Conservation (phyloP, 2,329 filamentous ascomycete species). For the Calonectria hawksworthii region DNA sequence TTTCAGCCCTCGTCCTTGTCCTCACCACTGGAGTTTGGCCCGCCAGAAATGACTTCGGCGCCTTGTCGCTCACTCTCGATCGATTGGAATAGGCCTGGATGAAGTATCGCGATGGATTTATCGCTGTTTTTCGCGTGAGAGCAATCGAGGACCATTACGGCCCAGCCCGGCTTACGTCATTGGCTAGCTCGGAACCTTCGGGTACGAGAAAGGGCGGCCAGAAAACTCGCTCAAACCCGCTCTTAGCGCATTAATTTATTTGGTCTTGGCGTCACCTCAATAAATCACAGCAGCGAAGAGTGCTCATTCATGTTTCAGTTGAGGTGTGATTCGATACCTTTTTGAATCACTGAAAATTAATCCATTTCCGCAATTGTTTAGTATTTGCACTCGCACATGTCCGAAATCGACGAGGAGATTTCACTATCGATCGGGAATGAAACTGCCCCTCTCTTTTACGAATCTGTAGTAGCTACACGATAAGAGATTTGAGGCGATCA, state of each 20-base stretch:
- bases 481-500: no score
- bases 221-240: constrained; percentile 43
- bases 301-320: background rate
- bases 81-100: background rate
- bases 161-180: constrained; percentile 41
- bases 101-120: background rate
- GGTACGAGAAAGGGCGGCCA: constrained; percentile 21
- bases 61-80: background rate
- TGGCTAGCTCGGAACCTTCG: constrained; percentile 34
- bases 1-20: constrained; percentile 17
- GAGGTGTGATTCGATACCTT: background rate
- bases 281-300: background rate
- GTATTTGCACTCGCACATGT: background rate
- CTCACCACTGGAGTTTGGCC: background rate
- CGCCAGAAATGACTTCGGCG: constrained; percentile 1
- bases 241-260: constrained; percentile 12
- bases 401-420: no score
- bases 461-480: no score
- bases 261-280: background rate
- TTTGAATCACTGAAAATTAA: background rate
- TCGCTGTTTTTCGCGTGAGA: background rate
- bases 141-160: constrained; percentile 4
- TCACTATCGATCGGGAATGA: no score
- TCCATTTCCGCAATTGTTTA: background rate
- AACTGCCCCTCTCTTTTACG: no score